Base-by-base conservation (phyloP, 116 monocot genomes). In the Phalaenopsis hybrid region DNA sequence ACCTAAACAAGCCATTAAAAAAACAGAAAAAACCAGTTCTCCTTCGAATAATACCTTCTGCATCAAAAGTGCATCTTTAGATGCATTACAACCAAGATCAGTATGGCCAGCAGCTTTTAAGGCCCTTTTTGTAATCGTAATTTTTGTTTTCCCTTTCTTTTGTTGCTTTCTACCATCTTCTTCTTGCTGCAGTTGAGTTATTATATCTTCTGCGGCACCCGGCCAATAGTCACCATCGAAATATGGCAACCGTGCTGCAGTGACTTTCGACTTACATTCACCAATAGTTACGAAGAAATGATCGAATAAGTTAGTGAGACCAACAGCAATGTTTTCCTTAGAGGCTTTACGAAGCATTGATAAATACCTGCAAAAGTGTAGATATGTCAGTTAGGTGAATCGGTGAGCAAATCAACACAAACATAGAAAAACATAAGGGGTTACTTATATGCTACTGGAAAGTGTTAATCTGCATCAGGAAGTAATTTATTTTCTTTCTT, bases 191-290 rank as follows among this genome's bases (percentile, higher is more conserved):
- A 96, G 88, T 79, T 90, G 91, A 85, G 83, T 88, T 18, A 96
- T 96, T 88, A 92, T 92, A 77, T 96, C 94, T 77, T 96, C 96
- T 18, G 96, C 96, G 43, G 96, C 96, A 75, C 92, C 96, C 31
- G 96, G 96, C 96, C 96, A 96, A 80, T 94, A 96, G 49, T 96
- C 96, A 69, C 96, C 96, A 84, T 96, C 96, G 81, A 96, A 96
- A 74, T 96, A 96, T n/a, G 96, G 96, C 82, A 96, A 76, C 5
- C 96, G 88, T 58, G 94, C 86, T 69, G 96, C 96, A 74, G 96
- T 94, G 68, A 96, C 87, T 82, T 90, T 94, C 43, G 94, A 91
- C 83, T 91, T 96, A 84, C 89, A 89, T 88, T 96, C 94, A 77
- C 88, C 90, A 33, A 49, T 33, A n/a, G 84, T 86, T 9, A 82